Evolutionary conservation across 1,139 yeast genomes (phyloP).

Genomic region (Blastobotrys arbuscula): DNA sequence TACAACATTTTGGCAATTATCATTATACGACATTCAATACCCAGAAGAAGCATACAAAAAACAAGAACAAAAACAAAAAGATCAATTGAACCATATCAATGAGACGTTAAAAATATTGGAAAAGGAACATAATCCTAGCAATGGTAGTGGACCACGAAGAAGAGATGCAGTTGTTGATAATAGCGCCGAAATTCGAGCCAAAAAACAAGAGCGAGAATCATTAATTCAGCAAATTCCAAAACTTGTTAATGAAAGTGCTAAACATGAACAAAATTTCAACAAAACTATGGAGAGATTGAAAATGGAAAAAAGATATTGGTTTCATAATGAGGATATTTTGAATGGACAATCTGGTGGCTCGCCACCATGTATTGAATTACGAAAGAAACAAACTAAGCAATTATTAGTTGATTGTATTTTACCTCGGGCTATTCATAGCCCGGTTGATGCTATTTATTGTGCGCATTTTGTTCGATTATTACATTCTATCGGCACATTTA

Average conservation of each 20-base stretch:
- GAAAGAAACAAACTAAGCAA: conserved; percentile 30
- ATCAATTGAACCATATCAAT: conserved; percentile 15
- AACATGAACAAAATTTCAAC: conserved; percentile 35
- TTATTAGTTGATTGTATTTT: conserved; percentile 63
- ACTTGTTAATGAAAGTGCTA: conserved; percentile 28
- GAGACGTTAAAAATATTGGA: conserved; percentile 15
- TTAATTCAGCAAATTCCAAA: conserved; percentile 22
- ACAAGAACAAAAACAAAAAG: conserved; percentile 35
- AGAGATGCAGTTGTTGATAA: conserved; percentile 11
- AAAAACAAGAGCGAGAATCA: conserved; percentile 20
- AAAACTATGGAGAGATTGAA: conserved; percentile 30
- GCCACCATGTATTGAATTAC: conserved; percentile 26
- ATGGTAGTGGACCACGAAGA: background rate
- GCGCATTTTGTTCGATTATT: conserved; percentile 55
- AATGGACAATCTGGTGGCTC: conserved; percentile 16
- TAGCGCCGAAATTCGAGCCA: conserved; percentile 12
- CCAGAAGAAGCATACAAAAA: conserved; percentile 47
- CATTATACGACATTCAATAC: conserved; percentile 67
- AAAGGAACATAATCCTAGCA: conserved; percentile 3
- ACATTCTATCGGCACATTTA: conserved; percentile 40
- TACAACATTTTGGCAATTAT: conserved; percentile 65
- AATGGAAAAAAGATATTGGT: conserved; percentile 35
- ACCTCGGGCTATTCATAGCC: conserved; percentile 74
- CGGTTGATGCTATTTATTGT: conserved; percentile 75
- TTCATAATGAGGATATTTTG: conserved; percentile 15